phyloP scores from a whole-genome alignment of 208 protist species.

The Borovskyia barvae region DNA sequence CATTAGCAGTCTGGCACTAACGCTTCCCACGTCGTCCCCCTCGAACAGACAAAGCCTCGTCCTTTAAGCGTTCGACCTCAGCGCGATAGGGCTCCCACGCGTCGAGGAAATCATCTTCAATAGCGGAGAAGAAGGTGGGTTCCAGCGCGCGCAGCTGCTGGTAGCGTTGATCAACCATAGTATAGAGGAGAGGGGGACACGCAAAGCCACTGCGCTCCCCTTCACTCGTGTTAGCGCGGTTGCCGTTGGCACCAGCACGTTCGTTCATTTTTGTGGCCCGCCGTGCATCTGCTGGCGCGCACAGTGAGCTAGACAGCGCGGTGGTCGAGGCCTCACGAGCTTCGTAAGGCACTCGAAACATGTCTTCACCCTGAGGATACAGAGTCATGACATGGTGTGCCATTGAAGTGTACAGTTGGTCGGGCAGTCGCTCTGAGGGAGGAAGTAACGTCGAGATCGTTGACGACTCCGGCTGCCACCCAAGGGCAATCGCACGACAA shows the following conservation, averaged over 20 bases:
- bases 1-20: constrained; percentile 22
- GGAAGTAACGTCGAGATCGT: constrained; percentile 5
- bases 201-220: constrained; percentile 58
- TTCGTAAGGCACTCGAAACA: constrained; percentile 81
- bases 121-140: constrained; percentile 72
- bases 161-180: constrained; percentile 71
- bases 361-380: constrained; percentile 56
- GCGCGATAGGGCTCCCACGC: constrained; percentile 80
- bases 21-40: constrained; percentile 65
- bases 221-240: constrained; percentile 31
- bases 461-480: constrained; percentile 52
- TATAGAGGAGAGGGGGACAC: constrained; percentile 58
- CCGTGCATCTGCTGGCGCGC: not conserved
- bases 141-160: constrained; percentile 64
- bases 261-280: constrained; percentile 7
- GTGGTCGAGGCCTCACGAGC: constrained; percentile 46
- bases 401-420: constrained; percentile 71
- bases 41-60: constrained; percentile 61
- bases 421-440: constrained; percentile 39
- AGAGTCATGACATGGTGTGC: constrained; percentile 61
- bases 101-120: constrained; percentile 72
- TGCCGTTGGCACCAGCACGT: not conserved
- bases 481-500: constrained; percentile 60
- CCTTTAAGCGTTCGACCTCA: constrained; percentile 72
- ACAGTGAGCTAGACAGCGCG: not conserved